Evolutionary conservation across 2,329 filamentous ascomycete species (phyloP), one percentile per base, ranked within the genome.

Genomic region (Curvularia verruculosa): DNA sequence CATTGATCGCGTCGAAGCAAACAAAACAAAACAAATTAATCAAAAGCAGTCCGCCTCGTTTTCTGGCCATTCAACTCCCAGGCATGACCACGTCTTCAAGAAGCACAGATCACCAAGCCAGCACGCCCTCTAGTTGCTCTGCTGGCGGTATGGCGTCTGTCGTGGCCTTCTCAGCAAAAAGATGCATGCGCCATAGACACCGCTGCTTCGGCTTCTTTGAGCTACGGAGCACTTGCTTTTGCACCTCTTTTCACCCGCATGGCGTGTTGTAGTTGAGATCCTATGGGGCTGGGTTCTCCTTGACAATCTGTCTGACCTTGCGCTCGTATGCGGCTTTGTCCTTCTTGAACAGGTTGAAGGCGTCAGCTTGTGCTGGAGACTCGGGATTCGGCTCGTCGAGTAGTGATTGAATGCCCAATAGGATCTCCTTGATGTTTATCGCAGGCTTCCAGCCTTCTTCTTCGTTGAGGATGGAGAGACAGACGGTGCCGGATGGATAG

Each of bases 361-460:
- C 96, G 67, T 99, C 95, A 2, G 95, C 94, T 78, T 99, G 95
- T 0, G 95, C 95, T 0, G 95, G 95, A 1, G 92, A 96, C 49
- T 99, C 95, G 3, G 94, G 95, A 74, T 99, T 99, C 15, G 96
- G 95, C 70, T 97, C 94, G 76, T 99, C 89, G 39, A 99, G 87
- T 1, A 99, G 85, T 69, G 96, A 94, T 78, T 99, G 95, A 56
- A 99, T 96, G 47, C 95, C 95, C 1, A 98, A 84, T 5, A 98
- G 85, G 63, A 99, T 98, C 79, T 98, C 92, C 80, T 97, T 98
- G 76, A 99, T 92, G 0, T 95, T 99, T 72, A 99, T 99, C 6
- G 95, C 94, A 1, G 95, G 96, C 78, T 96, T 96, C 95, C 96
- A 99, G 6, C 91, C 93, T 76, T 99, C 95, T 70, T 99, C 95